Evolutionary conservation across 495 filamentous ascomycete species (phyloP), one percentile per base, ranked within the genome.

Genomic region (Penicillium ucsense): DNA sequence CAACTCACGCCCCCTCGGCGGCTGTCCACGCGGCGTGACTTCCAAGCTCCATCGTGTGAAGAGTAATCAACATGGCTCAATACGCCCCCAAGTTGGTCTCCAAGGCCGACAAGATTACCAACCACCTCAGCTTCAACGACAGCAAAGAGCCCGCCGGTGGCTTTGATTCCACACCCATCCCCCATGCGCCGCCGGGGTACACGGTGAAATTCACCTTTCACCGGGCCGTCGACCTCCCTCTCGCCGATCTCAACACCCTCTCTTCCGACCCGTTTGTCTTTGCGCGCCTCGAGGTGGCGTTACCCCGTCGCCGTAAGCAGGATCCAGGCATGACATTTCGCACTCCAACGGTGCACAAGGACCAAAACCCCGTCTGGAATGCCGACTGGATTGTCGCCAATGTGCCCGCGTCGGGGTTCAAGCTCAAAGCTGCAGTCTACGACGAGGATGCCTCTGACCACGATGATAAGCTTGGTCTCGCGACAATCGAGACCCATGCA

Each of bases 371-470:
- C 0, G 71, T 66, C 11, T 97, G 91, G 91, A 78, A 94, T 36
- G 75, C 78, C 12, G 80, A 86, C 32, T 97, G 91, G 91, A 78
- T 87, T 34, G 82, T 97, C 32, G 84, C 86, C 40, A 90, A 94
- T 54, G 75, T 97, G 0, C 88, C 90, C 0, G 67, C 79, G 0
- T 78, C 76, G 2, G 90, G 90, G 1, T 91, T 92, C 60, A 72
- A 68, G 47, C 68, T 97, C 39, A 95, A 94, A 59, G 83, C 83
- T 37, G 72, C 84, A 34, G 67, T 97, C 12, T 88, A 86, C 61
- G 91, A 97, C 56, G 91, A 97, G 58, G 91, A 97, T 61, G 79
- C 80, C 33, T 77, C 83, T 1, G 86, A 95, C 59, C 85, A 87
- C 54, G 85, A 97, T 54, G 91, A 97, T 63, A 77, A 83, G 35